Evolutionary conservation across 331 rosid genomes (phyloP).

Genomic region (Phaseolus coccineus): DNA sequence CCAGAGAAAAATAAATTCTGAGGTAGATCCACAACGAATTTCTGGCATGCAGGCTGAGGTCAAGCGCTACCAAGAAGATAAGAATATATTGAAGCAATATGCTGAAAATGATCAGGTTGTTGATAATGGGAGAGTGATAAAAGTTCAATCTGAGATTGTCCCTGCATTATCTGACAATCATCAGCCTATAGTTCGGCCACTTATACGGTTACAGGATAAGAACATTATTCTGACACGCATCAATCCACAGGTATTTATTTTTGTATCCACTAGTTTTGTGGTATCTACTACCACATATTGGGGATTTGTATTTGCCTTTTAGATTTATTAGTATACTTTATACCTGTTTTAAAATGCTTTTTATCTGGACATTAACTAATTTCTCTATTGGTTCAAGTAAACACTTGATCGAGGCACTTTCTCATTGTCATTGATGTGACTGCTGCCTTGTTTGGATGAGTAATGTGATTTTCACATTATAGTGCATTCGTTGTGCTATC

Average conservation of each 20-base stretch:
- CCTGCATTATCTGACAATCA: constrained; percentile 85
- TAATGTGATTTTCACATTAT: constrained; percentile 32
- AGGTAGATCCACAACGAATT: constrained; percentile 82
- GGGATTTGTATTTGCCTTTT: neutral
- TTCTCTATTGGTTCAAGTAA: constrained; percentile 16
- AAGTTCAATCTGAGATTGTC: constrained; percentile 85
- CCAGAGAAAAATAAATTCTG: constrained; percentile 84
- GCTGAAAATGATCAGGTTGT: constrained; percentile 92
- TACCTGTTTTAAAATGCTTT: constrained; percentile 15
- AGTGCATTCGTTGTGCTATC: neutral
- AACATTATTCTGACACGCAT: constrained; percentile 96
- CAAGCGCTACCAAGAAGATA: constrained; percentile 92
- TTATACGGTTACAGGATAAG: constrained; percentile 86
- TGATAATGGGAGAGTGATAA: constrained; percentile 89
- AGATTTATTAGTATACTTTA: neutral
- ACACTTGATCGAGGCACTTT: constrained; percentile 11
- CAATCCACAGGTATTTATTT: constrained; percentile 81
- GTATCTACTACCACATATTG: constrained; percentile 14
- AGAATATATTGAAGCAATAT: constrained; percentile 85
- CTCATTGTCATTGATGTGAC: constrained; percentile 6
- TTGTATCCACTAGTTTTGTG: constrained; percentile 31
- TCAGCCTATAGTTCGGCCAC: constrained; percentile 83
- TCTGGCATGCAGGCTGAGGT: constrained; percentile 89
- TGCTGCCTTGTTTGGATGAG: constrained; percentile 15
- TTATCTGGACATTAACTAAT: neutral